Evolutionary conservation across 2,329 filamentous ascomycete genomes (phyloP), one percentile per base, ranked within the genome.

Genomic region (Ophiostoma montium): DNA sequence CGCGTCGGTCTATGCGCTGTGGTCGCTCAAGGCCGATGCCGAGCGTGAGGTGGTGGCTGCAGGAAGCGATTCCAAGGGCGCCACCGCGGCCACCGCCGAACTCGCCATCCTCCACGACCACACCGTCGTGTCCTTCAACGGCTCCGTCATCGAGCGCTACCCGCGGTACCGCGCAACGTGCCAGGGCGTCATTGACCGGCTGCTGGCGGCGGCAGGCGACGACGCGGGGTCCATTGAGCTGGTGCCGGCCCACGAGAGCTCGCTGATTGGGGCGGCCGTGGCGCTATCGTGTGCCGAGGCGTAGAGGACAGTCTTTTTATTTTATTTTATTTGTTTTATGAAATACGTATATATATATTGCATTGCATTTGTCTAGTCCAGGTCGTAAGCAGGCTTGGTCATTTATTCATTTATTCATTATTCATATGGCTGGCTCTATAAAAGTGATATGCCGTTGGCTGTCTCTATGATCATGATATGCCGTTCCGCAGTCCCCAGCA

Each of bases 131-230:
- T 82, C 82, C 3, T 89, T 82, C 64, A 88, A 86, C 59, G 85
- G 85, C 41, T 84, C 80, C 27, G 83, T 90, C 46, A 80, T 89
- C 47, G 84, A 89, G 63, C 80, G 82, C 57, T 90, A 89, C 59
- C 84, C 85, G 0, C 67, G 69, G 8, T 90, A 87, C 62, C 68
- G 74, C 19, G 64, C 63, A 31, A 70, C 67, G 38, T 81, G 80
- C 58, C 84, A 89, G 61, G 60, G 60, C 6, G 78, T 79, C 56
- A 65, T 89, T 43, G 70, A 86, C 57, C 66, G 70, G 35, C 66
- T 89, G 27, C 18, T 19, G 2, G 1, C 46, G n/a, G 15, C 35
- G 16, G n/a, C 30, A 46, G 66, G 61, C 3, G 21, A 9, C 18
- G 15, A 13, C 1, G n/a, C 9, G 32, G 53, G 69, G 56, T 43